A percentile compares a stretch with the other conserved stretches of the same genome.
Conservation (phyloP, 768 basidiomycete species). For the Coprinellus aureogranulatus region DNA sequence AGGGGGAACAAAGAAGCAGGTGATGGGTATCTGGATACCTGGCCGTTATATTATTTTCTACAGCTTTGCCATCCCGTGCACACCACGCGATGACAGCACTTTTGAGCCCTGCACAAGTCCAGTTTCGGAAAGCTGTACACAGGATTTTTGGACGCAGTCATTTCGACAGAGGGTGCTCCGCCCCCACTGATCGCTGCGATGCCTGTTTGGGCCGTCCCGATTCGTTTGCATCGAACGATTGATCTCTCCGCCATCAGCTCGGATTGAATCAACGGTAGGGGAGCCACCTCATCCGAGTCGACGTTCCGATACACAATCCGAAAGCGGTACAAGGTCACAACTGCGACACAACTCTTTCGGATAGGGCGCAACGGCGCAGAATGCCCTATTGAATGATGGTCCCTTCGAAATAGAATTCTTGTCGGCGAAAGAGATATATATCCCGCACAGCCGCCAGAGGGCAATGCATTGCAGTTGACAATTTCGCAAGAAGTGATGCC, state of each 20-base stretch:
- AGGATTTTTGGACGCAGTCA: slow-evolving; percentile 1
- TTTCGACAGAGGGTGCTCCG: slow-evolving; percentile 18
- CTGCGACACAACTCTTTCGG: neutral
- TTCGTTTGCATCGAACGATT: neutral
- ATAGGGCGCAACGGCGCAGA: neutral
- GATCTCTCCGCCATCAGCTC: neutral
- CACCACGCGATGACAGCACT: slow-evolving; percentile 2
- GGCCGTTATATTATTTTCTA: slow-evolving; percentile 7
- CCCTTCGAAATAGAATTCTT: neutral
- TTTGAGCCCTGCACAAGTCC: neutral
- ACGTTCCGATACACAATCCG: neutral
- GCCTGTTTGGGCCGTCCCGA: neutral
- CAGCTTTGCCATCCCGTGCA: slow-evolving; percentile 1
- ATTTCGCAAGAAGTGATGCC: slow-evolving; percentile 1
- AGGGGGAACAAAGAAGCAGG: neutral
- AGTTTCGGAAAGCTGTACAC: slow-evolving; percentile 4
- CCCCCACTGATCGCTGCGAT: slow-evolving; percentile 20
- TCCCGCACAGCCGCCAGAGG: slow-evolving; percentile 3
- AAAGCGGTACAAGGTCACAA: neutral
- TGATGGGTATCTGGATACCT: slow-evolving; percentile 1
- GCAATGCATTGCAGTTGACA: slow-evolving; percentile 4
- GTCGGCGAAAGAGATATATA: neutral
- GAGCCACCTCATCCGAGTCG: neutral
- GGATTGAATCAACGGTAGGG: neutral
- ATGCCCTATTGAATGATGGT: neutral